phyloP scores from a whole-genome alignment of 2,329 filamentous ascomycete species.

The Neobulgaria alba region DNA sequence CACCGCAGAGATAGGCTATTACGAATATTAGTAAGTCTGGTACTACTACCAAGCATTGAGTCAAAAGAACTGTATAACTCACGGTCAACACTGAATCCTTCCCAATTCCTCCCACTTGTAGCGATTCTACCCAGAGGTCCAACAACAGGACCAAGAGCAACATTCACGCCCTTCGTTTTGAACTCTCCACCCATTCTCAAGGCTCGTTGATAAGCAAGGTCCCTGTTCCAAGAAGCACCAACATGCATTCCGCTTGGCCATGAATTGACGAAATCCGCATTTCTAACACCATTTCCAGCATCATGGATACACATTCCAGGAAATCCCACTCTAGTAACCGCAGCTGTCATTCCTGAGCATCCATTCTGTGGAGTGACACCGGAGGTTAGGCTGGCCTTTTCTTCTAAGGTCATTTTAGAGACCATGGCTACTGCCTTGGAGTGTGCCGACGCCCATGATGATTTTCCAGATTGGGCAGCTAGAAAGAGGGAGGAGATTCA shows the following conservation, averaged over 20 bases:
- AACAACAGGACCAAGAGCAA: constrained; percentile 56
- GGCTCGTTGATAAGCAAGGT: constrained; percentile 57
- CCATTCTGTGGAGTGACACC: constrained; percentile 38
- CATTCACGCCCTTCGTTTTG: constrained; percentile 62
- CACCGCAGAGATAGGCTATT: constrained; percentile 53
- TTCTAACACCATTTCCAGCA: constrained; percentile 57
- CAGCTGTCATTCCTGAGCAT: constrained; percentile 31
- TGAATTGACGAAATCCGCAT: constrained; percentile 42
- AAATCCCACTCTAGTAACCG: constrained; percentile 47
- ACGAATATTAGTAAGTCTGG: too few species aligned
- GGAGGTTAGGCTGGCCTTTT: constrained; percentile 35
- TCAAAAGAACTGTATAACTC: too few species aligned
- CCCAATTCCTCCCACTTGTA: constrained; percentile 64
- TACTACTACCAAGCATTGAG: too few species aligned
- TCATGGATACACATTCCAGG: constrained; percentile 59
- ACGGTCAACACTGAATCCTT: constrained; percentile 34
- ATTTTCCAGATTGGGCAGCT: constrained; percentile 25
- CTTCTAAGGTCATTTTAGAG: constrained; percentile 35
- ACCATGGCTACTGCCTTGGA: constrained; percentile 59
- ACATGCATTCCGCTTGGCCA: constrained; percentile 19
- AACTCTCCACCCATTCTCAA: constrained; percentile 65
- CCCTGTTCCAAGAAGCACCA: constrained; percentile 47
- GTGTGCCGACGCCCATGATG: constrained; percentile 57
- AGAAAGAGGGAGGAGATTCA: too few species aligned
- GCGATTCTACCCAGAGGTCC: constrained; percentile 60